A percentile compares a stretch with the other conserved stretches of the same genome.
Evolutionary conservation across 2,329 filamentous ascomycete species (phyloP).

Genomic region (Ophiostoma sp.): DNA sequence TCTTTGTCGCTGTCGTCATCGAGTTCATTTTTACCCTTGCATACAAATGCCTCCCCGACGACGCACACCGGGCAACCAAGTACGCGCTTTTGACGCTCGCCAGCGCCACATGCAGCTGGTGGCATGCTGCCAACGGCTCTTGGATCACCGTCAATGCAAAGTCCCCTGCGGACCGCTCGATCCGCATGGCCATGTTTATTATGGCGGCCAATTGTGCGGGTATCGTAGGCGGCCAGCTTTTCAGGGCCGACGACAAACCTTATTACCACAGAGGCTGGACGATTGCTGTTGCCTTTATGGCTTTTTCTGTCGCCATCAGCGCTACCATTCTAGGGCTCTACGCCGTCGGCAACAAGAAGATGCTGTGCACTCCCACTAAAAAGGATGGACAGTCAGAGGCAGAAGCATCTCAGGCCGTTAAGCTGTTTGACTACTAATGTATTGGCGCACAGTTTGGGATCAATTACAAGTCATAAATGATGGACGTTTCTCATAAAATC

Average conservation of each 20-base stretch:
- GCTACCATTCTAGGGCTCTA: not conserved
- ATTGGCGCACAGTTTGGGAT: not conserved
- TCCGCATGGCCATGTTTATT: slow-evolving; percentile 41
- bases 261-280: slow-evolving; percentile 45
- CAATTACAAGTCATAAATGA: not conserved
- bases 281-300: slow-evolving; percentile 23
- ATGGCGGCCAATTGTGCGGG: slow-evolving; percentile 59
- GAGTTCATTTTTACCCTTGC: slow-evolving; percentile 1
- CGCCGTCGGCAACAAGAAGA: not conserved
- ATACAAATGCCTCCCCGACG: slow-evolving; percentile 21
- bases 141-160: slow-evolving; percentile 25
- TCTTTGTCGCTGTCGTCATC: not conserved
- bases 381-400: not conserved
- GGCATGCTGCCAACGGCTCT: slow-evolving; percentile 28
- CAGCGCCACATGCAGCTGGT: slow-evolving; percentile 27
- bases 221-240: slow-evolving; percentile 58
- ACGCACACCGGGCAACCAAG: slow-evolving; percentile 19
- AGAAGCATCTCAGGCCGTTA: not conserved
- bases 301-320: slow-evolving; percentile 10
- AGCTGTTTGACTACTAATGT: not conserved
- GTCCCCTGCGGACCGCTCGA: slow-evolving; percentile 14
- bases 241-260: slow-evolving; percentile 48
- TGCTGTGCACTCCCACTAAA: not conserved
- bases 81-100: slow-evolving; percentile 26
- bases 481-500: not conserved